A percentile compares a stretch with the other conserved stretches of the same genome.
Conservation (phyloP, 2,329 filamentous ascomycete genomes). For the Trichoderma sp. region DNA sequence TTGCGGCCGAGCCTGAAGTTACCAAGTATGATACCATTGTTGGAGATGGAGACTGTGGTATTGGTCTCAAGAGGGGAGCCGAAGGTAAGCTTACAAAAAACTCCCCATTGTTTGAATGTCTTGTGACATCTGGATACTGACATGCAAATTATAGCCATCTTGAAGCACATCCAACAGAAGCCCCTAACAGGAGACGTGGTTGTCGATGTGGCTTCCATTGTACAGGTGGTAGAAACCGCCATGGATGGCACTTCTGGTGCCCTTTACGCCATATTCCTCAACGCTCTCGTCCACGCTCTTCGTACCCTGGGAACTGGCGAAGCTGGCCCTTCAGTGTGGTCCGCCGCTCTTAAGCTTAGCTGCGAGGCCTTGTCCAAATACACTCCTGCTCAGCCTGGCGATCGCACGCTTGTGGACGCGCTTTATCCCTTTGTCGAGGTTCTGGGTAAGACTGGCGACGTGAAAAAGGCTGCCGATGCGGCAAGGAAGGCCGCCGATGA, state of each 20-base stretch:
- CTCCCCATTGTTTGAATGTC: background rate
- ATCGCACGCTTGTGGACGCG: slow-evolving; percentile 87
- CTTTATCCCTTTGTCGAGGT: slow-evolving; percentile 81
- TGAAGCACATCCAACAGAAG: slow-evolving; percentile 46
- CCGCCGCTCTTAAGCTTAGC: slow-evolving; percentile 67
- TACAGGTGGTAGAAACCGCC: slow-evolving; percentile 52
- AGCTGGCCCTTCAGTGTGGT: slow-evolving; percentile 46
- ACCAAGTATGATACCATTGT: slow-evolving; percentile 78
- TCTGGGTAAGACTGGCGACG: slow-evolving; percentile 61
- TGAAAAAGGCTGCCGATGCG: slow-evolving; percentile 71
- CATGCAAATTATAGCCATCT: slow-evolving; percentile 42
- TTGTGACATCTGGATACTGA: slow-evolving; percentile 22
- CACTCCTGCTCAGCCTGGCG: slow-evolving; percentile 84
- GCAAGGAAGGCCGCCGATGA: slow-evolving; percentile 72
- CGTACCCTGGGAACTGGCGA: slow-evolving; percentile 41
- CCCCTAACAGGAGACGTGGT: slow-evolving; percentile 51
- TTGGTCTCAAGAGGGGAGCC: slow-evolving; percentile 82
- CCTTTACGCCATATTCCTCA: slow-evolving; percentile 79
- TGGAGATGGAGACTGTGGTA: slow-evolving; percentile 87
- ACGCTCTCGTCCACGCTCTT: slow-evolving; percentile 69
- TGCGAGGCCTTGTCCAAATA: slow-evolving; percentile 72
- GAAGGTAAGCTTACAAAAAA: slow-evolving; percentile 53
- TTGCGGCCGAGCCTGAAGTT: slow-evolving; percentile 67
- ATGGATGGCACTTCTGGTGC: slow-evolving; percentile 64
- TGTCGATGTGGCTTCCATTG: slow-evolving; percentile 51